Evolutionary conservation across 2,329 filamentous ascomycete species (phyloP), one percentile per base, ranked within the genome.

Genomic region (Clarireedia sp.): DNA sequence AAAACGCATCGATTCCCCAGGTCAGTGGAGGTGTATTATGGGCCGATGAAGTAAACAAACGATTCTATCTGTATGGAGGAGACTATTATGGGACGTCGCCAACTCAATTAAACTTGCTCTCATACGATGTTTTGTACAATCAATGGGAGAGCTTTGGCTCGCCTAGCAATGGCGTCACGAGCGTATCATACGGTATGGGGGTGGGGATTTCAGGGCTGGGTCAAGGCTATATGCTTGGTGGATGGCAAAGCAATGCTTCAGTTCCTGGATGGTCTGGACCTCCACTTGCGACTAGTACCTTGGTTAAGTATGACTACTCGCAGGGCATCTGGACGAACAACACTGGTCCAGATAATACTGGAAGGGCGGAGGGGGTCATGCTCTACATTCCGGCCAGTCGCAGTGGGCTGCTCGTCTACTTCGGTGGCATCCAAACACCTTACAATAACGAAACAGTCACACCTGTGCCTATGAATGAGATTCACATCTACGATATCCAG

Each of bases 21-120:
- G 69, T 78, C 7, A 68, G 70, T 44, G 73, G 75, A 24, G 75
- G 74, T 10, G 66, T 76, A 3, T 69, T 85, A 12, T 86, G 82
- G 82, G 72, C 75, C 7, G 83, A 86, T 64, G 71, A 76, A 24
- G 73, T 81, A 40, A 86, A 86, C 69, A 83, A 84, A 64, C 73
- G 76, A 44, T 75, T 86, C 49, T 85, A 83, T 64, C 71, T 82
- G 2, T 86, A 79, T 62, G 83, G 82, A 10, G 83, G 83, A 46
- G 78, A 84, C 59, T 79, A 76, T 61, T 66, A 67, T 56, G 64
- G 63, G 14, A 65, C 71, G 26, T 65, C 71, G 2, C 78, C 79
- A 0, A 69, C 72, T 38, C 65, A 73, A 0, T 77, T 78, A 53
- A 69, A 69, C 21, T 74, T 85, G 26, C 82, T 78, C 69, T 71